Evolutionary conservation across 768 basidiomycete genomes (phyloP).

Genomic region (Pleurotus cornucopiae): DNA sequence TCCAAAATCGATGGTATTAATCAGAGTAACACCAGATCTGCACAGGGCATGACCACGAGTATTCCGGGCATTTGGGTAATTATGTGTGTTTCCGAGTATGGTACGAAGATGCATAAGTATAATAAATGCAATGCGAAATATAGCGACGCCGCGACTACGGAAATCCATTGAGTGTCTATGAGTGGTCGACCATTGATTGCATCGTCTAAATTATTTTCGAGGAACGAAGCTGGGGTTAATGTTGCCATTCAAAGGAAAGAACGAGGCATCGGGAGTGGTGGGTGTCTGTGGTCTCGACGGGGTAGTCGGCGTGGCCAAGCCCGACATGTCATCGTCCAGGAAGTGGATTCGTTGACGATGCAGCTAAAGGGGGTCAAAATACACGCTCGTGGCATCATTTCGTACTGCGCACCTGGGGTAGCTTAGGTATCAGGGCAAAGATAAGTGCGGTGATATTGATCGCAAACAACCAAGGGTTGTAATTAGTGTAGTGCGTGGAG

Average conservation of each 20-base stretch:
- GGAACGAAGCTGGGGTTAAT: slow-evolving; percentile 1
- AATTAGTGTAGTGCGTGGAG: slow-evolving; percentile 97
- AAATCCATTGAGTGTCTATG: not conserved
- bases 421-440: slow-evolving; percentile 87
- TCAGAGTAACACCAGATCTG: no score
- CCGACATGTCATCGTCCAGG: slow-evolving; percentile 60
- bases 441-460: slow-evolving; percentile 80
- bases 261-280: slow-evolving; percentile 1
- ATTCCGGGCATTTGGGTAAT: no score
- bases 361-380: slow-evolving; percentile 38
- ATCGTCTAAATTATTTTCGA: not conserved
- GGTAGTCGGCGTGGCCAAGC: slow-evolving; percentile 62
- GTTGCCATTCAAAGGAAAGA: slow-evolving; percentile 10
- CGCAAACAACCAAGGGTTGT: slow-evolving; percentile 90
- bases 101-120: no score
- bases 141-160: not conserved
- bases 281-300: slow-evolving; percentile 50
- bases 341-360: slow-evolving; percentile 83
- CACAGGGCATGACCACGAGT: no score
- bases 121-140: not conserved
- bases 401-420: slow-evolving; percentile 70
- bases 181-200: no score
- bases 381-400: not conserved
- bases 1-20: no score
- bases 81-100: no score